Evolutionary conservation across 2,329 filamentous ascomycete genomes (phyloP), one percentile per base, ranked within the genome.

Genomic region (Camillea tinctor): DNA sequence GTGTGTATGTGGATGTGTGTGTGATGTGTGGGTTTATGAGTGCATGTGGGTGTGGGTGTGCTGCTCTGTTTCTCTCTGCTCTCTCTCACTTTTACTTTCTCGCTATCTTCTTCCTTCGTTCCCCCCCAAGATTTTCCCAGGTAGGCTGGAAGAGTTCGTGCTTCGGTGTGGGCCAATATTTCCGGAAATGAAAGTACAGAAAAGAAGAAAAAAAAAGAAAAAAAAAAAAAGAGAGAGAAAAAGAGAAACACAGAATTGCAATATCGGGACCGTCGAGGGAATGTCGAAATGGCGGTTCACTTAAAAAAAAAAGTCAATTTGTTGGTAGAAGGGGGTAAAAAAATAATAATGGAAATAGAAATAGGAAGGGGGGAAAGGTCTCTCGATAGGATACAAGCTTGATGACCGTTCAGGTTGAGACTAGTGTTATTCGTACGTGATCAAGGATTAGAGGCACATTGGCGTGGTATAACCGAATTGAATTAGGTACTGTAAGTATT

Each of bases 111-210:
- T 30, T 40, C 58, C 60, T 53, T 49, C 40, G 52, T 24, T 63
- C 63, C 64, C 61, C 60, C 64, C 60, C 61, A 58, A 61, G 51
- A 53, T 61, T 52, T 63, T 55, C 60, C 64, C 59, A 63, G 54
- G 59, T 58, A 52, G 59, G 57, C 58, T 59, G 59, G 58, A 62
- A 48, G n/a, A n/a, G 36, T 52, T 52, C 56, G 55, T 57, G 59
- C 52, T 61, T 57, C 59, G 36, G 56, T 61, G 56, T 61, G 56
- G 49, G 49, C 36, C 36, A 44, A 44, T 44, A n/a, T 6, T n/a
- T 51, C 50, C 26, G 26, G 26, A 30, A 50, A 50, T 22, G 21
- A 50, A n/a, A n/a, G 48, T 17, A 50, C n/a, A 7, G 21, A 50
- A 50, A 50, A 15, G 36, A 44, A 17, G 3, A 13, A 17, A 13